phyloP scores from a whole-genome alignment of 108 stramenopile genomes.

The Skeletonema costatum region DNA sequence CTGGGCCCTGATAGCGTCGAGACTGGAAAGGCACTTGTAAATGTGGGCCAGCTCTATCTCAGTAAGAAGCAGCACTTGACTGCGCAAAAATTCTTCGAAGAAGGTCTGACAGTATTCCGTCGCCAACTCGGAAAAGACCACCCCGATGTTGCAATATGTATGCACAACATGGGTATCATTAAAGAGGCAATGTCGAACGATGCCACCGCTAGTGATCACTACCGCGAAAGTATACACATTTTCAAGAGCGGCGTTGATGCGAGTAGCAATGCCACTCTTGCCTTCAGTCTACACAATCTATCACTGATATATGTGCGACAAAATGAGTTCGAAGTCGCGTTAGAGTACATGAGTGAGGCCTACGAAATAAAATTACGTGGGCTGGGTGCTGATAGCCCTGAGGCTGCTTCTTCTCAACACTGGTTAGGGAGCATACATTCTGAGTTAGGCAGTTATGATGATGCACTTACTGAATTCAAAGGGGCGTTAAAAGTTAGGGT shows the following conservation, averaged over 20 bases:
- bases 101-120: constrained; percentile 47
- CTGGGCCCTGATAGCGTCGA: constrained; percentile 31
- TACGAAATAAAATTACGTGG: constrained; percentile 21
- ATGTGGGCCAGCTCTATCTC: constrained; percentile 51
- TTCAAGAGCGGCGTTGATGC: constrained; percentile 20
- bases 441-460: constrained; percentile 30
- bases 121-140: neutral
- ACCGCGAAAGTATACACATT: constrained; percentile 31
- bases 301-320: constrained; percentile 19
- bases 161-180: constrained; percentile 42
- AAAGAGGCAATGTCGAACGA: constrained; percentile 28
- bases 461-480: constrained; percentile 41
- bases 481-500: constrained; percentile 39
- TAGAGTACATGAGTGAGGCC: constrained; percentile 36
- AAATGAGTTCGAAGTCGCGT: constrained; percentile 14
- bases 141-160: constrained; percentile 35
- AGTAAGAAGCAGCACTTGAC: constrained; percentile 8
- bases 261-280: constrained; percentile 9
- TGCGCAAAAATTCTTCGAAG: constrained; percentile 47
- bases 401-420: constrained; percentile 47
- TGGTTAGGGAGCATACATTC: constrained; percentile 40
- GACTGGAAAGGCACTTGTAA: constrained; percentile 43
- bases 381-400: constrained; percentile 24
- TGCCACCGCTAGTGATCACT: constrained; percentile 24
- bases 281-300: constrained; percentile 35